Percentiles rank a stretch among this genome's conserved stretches.
Evolutionary conservation across 192 early-diverging fungal species (phyloP).

Genomic region (Dissophora globulifera): DNA sequence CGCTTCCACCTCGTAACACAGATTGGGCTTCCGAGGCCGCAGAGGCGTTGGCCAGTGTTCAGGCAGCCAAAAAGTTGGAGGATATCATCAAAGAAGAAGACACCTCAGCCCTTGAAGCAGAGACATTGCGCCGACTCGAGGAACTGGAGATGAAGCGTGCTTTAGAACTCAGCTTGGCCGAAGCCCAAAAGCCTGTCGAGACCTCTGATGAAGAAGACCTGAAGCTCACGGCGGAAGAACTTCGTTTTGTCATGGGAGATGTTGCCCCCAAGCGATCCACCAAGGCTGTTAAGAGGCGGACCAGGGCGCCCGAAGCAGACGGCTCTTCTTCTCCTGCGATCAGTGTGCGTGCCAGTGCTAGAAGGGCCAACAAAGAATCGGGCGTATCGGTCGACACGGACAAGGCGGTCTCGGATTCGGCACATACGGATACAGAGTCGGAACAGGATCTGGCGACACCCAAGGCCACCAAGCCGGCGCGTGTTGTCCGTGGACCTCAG

Average conservation of each 20-base stretch:
- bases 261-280: slow-evolving; percentile 39
- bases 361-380: slow-evolving; percentile 9
- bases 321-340: slow-evolving; percentile 15
- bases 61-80: slow-evolving; percentile 33
- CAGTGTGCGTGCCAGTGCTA: slow-evolving; percentile 6
- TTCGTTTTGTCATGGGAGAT: slow-evolving; percentile 51
- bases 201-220: not conserved
- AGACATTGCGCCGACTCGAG: slow-evolving; percentile 22
- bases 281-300: slow-evolving; percentile 26
- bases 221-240: slow-evolving; percentile 37
- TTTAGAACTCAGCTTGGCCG: slow-evolving; percentile 33
- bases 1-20: slow-evolving; percentile 6
- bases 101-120: slow-evolving; percentile 20
- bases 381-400: slow-evolving; percentile 5
- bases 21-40: slow-evolving; percentile 50
- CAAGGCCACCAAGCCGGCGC: slow-evolving; percentile 27
- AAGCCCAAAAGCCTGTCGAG: slow-evolving; percentile 1
- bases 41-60: slow-evolving; percentile 35
- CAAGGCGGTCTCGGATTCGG: not conserved
- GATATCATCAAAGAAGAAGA: slow-evolving; percentile 20
- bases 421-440: slow-evolving; percentile 16
- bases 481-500: slow-evolving; percentile 35
- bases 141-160: slow-evolving; percentile 41
- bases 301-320: slow-evolving; percentile 41
- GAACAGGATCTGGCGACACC: slow-evolving; percentile 35